Percentiles rank a stretch among this genome's conserved stretches.
phyloP scores from a whole-genome alignment of 1,284 basidiomycete genomes.

The Schizophyllum amplum region DNA sequence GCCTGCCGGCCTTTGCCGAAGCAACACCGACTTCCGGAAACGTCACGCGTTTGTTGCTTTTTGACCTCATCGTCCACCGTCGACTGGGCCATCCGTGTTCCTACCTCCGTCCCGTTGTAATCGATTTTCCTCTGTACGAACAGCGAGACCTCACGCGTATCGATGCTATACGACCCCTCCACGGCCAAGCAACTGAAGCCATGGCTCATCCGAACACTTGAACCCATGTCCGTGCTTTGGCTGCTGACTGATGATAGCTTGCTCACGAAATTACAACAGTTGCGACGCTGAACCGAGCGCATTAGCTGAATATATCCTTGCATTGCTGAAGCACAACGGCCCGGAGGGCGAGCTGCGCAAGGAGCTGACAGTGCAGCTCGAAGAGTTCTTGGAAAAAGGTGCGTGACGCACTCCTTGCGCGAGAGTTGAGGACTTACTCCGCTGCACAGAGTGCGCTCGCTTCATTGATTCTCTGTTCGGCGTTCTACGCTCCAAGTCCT shows the following conservation, averaged over 20 bases:
- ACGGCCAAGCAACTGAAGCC: conserved; percentile 60
- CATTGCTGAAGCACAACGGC: conserved; percentile 87
- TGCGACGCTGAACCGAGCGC: conserved; percentile 95
- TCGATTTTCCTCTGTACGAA: neutral
- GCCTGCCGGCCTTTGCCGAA: neutral
- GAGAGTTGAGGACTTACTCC: conserved; percentile 4
- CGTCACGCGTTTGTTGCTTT: neutral
- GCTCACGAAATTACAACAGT: conserved; percentile 34
- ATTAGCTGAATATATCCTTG: conserved; percentile 90
- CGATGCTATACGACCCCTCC: conserved; percentile 59
- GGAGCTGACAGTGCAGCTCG: conserved; percentile 71
- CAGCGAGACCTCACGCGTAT: neutral
- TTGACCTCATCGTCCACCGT: neutral
- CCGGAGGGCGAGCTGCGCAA: conserved; percentile 77
- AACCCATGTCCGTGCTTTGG: conserved; percentile 61
- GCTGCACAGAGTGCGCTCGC: conserved; percentile 43
- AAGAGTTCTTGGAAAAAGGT: conserved; percentile 92
- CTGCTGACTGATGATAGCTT: conserved; percentile 3
- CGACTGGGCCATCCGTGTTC: neutral
- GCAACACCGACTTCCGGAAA: neutral
- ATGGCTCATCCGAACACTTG: conserved; percentile 79
- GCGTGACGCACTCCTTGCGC: conserved; percentile 15
- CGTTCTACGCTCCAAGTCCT: conserved; percentile 74
- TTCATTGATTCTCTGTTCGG: conserved; percentile 86
- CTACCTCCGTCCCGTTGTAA: neutral